Percentiles rank a stretch among this genome's conserved stretches.
Conservation (phyloP, 2,329 filamentous ascomycete genomes). For the Colletotrichum theobromicola region DNA sequence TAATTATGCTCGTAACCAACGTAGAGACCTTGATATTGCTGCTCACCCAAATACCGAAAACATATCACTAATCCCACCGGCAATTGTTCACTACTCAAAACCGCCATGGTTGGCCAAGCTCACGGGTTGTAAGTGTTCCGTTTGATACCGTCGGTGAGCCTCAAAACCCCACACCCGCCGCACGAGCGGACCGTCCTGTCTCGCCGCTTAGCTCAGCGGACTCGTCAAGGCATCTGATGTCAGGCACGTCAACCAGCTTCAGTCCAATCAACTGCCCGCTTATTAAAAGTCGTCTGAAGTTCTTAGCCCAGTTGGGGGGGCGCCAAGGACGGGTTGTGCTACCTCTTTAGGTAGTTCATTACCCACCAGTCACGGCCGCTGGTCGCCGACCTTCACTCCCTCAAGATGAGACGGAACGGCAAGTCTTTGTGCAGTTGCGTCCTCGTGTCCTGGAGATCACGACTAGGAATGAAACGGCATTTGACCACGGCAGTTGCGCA, state of each 20-base stretch:
- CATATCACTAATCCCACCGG: not conserved
- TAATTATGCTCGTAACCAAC: not conserved
- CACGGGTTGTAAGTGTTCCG: not conserved
- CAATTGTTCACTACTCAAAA: not conserved
- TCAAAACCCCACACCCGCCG: not conserved
- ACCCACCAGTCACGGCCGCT: not conserved
- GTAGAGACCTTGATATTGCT: not conserved
- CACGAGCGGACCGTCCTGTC: not conserved
- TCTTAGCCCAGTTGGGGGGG: not conserved
- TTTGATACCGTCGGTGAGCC: not conserved
- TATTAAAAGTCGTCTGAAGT: not conserved
- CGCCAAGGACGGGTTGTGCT: not conserved
- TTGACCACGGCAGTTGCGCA: not conserved
- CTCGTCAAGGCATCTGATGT: not conserved
- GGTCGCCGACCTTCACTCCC: not conserved
- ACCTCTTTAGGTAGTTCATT: not conserved
- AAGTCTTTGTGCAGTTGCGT: not conserved
- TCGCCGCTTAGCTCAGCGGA: not conserved
- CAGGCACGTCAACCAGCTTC: not conserved
- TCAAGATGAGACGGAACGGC: not conserved
- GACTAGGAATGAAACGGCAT: not conserved
- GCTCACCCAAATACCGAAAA: not conserved
- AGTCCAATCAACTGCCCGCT: not conserved
- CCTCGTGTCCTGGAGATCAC: not conserved
- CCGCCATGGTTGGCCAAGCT: not conserved